Percentiles rank a stretch among this genome's conserved stretches.
Conservation (phyloP, 345 rosid genomes). For the Draba incana region DNA sequence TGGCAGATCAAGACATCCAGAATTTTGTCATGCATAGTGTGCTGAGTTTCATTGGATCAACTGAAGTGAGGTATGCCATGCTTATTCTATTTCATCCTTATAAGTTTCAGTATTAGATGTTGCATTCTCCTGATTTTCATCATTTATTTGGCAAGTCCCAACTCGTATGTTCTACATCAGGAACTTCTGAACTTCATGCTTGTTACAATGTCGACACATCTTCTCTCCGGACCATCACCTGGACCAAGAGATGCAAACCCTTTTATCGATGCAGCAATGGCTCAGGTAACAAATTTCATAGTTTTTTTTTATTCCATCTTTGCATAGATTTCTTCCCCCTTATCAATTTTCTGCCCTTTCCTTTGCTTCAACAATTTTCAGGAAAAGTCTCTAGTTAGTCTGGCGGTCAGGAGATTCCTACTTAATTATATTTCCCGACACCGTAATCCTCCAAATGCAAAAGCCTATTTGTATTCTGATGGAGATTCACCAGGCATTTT, state of each 20-base stretch:
- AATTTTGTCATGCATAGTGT: slow-evolving; percentile 76
- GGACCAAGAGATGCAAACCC: slow-evolving; percentile 79
- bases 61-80: slow-evolving; percentile 72
- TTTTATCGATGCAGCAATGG: slow-evolving; percentile 85
- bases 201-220: slow-evolving; percentile 91
- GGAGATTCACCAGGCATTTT: slow-evolving; percentile 72
- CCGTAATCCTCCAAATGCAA: slow-evolving; percentile 45
- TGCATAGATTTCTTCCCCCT: slow-evolving; percentile 9
- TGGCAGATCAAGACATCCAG: slow-evolving; percentile 76
- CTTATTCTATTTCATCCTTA: slow-evolving; percentile 10
- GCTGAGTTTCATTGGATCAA: slow-evolving; percentile 70
- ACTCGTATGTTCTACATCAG: slow-evolving; percentile 76
- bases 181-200: slow-evolving; percentile 91
- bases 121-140: slow-evolving; percentile 39
- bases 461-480: slow-evolving; percentile 61
- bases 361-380: slow-evolving; percentile 42
- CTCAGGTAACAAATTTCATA: slow-evolving; percentile 58
- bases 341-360: not conserved
- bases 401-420: slow-evolving; percentile 67
- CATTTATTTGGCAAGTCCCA: slow-evolving; percentile 63
- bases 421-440: slow-evolving; percentile 71
- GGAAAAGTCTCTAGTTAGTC: slow-evolving; percentile 74
- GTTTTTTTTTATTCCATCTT: not conserved
- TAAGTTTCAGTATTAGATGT: slow-evolving; percentile 16
- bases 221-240: slow-evolving; percentile 74